A percentile compares a stretch with the other conserved stretches of the same genome.
Conservation (phyloP, 257 asterid genomes). For the Rauvolfia tetraphylla region DNA sequence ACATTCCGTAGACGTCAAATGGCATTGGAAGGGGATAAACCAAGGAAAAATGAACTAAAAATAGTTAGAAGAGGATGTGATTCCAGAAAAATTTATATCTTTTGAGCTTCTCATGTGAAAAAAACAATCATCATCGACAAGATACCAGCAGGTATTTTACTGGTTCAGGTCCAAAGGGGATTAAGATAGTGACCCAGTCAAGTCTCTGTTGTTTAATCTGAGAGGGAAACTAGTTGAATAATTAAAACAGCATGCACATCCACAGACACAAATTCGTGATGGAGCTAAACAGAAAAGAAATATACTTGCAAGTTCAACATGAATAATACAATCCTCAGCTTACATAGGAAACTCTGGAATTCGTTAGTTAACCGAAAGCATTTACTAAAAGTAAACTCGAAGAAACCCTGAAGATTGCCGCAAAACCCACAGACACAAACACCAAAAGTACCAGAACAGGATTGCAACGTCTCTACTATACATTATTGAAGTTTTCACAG, state of each 20-base stretch:
- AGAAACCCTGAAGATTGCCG: not conserved
- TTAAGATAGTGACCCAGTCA: not conserved
- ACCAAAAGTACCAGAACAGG: not conserved
- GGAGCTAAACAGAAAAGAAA: too few species aligned
- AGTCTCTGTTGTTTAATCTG: not conserved
- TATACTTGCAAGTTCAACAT: too few species aligned
- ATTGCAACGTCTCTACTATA: not conserved
- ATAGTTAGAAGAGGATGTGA: not conserved
- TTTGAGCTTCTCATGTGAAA: not conserved
- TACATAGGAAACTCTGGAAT: too few species aligned
- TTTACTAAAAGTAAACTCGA: not conserved
- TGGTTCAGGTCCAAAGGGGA: not conserved
- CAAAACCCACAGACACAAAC: not conserved
- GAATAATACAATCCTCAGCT: too few species aligned
- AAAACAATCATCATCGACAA: not conserved
- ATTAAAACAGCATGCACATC: not conserved
- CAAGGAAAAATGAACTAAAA: not conserved
- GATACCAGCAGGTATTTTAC: not conserved
- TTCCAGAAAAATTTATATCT: not conserved
- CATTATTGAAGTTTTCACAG: not conserved
- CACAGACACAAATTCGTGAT: not conserved
- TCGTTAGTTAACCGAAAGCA: not conserved
- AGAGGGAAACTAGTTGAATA: not conserved
- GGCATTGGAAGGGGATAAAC: not conserved
- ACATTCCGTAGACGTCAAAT: not conserved